Evolutionary conservation across 768 basidiomycete genomes (phyloP).

Genomic region (Butyriboletus loyo): DNA sequence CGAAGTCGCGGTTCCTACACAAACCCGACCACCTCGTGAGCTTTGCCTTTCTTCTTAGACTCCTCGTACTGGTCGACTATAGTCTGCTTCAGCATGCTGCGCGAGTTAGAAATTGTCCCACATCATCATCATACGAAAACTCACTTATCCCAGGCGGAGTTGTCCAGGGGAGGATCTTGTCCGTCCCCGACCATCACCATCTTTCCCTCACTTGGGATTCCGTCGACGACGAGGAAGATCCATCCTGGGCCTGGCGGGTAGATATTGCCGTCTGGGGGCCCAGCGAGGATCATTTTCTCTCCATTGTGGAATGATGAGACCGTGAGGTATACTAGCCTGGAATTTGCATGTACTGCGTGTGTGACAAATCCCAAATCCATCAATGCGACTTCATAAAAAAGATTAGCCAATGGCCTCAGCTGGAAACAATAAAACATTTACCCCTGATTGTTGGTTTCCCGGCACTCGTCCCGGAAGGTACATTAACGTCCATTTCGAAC

Average conservation of each 20-base stretch:
- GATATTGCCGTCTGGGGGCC: slow-evolving; percentile 59
- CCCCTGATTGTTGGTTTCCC: slow-evolving; percentile 49
- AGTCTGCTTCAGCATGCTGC: slow-evolving; percentile 49
- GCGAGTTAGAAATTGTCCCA: not conserved
- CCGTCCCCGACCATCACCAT: slow-evolving; percentile 72
- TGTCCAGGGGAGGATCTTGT: slow-evolving; percentile 53
- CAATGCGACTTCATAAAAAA: slow-evolving; percentile 49
- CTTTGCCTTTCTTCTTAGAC: slow-evolving; percentile 30
- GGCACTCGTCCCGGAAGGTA: slow-evolving; percentile 36
- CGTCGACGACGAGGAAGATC: slow-evolving; percentile 64
- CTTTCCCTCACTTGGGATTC: slow-evolving; percentile 60
- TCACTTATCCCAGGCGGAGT: slow-evolving; percentile 56
- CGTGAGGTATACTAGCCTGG: slow-evolving; percentile 67
- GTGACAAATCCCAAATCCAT: slow-evolving; percentile 86
- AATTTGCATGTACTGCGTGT: slow-evolving; percentile 72
- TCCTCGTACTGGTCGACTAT: slow-evolving; percentile 49
- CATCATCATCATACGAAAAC: slow-evolving; percentile 17
- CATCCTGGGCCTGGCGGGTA: slow-evolving; percentile 85
- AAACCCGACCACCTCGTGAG: slow-evolving; percentile 11
- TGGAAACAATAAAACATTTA: slow-evolving; percentile 17
- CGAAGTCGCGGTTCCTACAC: slow-evolving; percentile 5
- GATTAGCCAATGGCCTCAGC: slow-evolving; percentile 2
- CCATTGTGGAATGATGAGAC: slow-evolving; percentile 41
- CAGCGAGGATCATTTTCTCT: slow-evolving; percentile 51
- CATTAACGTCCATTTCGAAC: slow-evolving; percentile 43